phyloP scores from a whole-genome alignment of 2,329 filamentous ascomycete species.

The Cytospora paraplurivora region DNA sequence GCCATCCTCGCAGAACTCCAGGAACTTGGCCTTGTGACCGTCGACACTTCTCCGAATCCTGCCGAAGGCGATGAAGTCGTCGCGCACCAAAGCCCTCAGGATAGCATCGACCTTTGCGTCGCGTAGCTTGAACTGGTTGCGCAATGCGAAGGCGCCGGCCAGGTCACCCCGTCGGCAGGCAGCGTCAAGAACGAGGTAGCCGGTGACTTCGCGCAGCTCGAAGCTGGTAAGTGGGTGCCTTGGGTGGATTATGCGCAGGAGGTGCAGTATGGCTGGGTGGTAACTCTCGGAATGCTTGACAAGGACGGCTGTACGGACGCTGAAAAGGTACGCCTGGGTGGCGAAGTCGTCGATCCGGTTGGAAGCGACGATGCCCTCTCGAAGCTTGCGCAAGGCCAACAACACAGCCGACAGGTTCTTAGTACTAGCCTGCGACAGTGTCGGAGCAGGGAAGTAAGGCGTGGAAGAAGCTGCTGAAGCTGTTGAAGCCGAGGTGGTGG shows the following conservation, averaged over 20 bases:
- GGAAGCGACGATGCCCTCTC: constrained; percentile 84
- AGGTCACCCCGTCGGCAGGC: constrained; percentile 82
- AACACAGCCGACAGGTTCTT: constrained; percentile 74
- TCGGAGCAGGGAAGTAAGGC: constrained; percentile 21
- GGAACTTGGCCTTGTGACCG: constrained; percentile 74
- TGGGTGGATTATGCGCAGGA: constrained; percentile 72
- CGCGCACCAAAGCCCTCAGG: constrained; percentile 71
- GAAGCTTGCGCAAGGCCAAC: constrained; percentile 84
- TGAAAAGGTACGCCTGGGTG: constrained; percentile 88
- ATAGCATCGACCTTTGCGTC: constrained; percentile 71
- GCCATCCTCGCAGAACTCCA: constrained; percentile 79
- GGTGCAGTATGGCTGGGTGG: constrained; percentile 79
- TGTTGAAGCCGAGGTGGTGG: constrained; percentile 24
- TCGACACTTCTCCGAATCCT: constrained; percentile 71
- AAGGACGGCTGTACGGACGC: constrained; percentile 80
- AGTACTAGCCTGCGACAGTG: constrained; percentile 42
- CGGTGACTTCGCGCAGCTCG: constrained; percentile 77
- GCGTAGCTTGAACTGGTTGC: constrained; percentile 60
- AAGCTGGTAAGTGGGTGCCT: constrained; percentile 67
- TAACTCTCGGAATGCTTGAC: constrained; percentile 85
- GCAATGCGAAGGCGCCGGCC: constrained; percentile 69
- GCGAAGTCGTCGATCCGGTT: constrained; percentile 78
- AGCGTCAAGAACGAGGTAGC: constrained; percentile 83
- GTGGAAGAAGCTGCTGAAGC: constrained; percentile 25
- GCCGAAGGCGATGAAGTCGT: constrained; percentile 83